Percentiles rank a stretch among this genome's conserved stretches.
phyloP scores from a whole-genome alignment of 2,329 filamentous ascomycete species.

The Diplodia seriata region DNA sequence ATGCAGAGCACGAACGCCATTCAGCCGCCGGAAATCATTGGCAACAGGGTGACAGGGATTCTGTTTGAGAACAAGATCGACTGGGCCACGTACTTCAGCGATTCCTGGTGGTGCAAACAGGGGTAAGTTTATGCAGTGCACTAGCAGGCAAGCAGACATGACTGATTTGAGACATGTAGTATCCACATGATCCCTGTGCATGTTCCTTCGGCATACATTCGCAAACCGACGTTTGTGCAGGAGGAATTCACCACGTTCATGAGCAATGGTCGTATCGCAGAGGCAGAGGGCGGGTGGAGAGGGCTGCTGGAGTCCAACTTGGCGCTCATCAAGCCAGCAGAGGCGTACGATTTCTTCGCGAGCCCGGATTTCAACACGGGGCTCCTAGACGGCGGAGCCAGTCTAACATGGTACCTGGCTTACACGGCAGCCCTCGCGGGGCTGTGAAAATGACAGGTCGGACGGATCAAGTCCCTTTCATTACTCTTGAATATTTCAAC shows the following conservation, averaged over 20 bases:
- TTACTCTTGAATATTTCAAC: not conserved
- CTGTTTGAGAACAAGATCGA: slow-evolving; percentile 97
- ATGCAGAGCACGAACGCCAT: slow-evolving; percentile 74
- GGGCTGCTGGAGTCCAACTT: slow-evolving; percentile 82
- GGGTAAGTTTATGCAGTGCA: slow-evolving; percentile 40
- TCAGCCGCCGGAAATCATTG: slow-evolving; percentile 78
- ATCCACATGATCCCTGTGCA: slow-evolving; percentile 88
- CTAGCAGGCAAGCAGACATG: not conserved
- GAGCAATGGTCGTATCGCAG: slow-evolving; percentile 66
- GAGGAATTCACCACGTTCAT: slow-evolving; percentile 82
- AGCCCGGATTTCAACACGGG: slow-evolving; percentile 5
- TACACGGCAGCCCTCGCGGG: slow-evolving; percentile 44
- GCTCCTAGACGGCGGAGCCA: slow-evolving; percentile 77
- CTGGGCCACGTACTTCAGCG: slow-evolving; percentile 87
- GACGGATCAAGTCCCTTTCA: not conserved
- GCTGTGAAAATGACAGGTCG: slow-evolving; percentile 16
- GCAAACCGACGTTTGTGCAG: slow-evolving; percentile 73
- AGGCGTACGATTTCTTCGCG: slow-evolving; percentile 78
- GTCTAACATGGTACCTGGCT: slow-evolving; percentile 49
- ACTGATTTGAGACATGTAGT: slow-evolving; percentile 41
- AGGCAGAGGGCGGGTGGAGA: slow-evolving; percentile 78
- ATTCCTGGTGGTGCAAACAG: slow-evolving; percentile 69
- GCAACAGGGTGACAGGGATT: slow-evolving; percentile 76
- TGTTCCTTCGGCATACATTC: slow-evolving; percentile 72
- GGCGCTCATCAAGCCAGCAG: slow-evolving; percentile 73